Conservation (phyloP, 345 rosid genomes). For the Hibiscus syriacus region DNA sequence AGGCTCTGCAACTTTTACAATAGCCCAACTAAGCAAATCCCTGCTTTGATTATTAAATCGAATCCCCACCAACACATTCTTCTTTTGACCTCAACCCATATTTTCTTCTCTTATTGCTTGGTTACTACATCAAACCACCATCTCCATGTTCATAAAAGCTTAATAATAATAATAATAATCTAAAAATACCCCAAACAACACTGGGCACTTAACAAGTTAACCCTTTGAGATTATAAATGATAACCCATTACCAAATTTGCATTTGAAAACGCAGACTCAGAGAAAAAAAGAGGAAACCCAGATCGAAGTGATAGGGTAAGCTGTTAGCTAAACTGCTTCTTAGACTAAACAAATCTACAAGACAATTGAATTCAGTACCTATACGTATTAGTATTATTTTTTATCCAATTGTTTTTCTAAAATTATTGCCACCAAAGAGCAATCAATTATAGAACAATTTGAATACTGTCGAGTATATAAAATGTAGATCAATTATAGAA, state of each 20-base stretch:
- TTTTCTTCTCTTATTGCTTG: slow-evolving; percentile 12
- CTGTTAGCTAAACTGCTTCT: slow-evolving; percentile 6
- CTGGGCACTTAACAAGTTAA: background rate
- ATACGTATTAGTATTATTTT: too few species aligned
- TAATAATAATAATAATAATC: too few species aligned
- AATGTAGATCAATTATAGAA: too few species aligned
- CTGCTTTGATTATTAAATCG: slow-evolving; percentile 48
- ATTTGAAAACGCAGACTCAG: slow-evolving; percentile 7
- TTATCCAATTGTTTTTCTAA: background rate
- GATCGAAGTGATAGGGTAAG: background rate
- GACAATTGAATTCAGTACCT: too few species aligned
- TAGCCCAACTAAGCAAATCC: slow-evolving; percentile 72
- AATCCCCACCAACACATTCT: slow-evolving; percentile 65
- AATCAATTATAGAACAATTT: too few species aligned
- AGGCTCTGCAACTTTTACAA: slow-evolving; percentile 72
- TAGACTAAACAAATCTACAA: background rate
- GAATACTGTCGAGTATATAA: too few species aligned
- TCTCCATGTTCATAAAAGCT: too few species aligned
- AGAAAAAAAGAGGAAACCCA: slow-evolving; percentile 1
- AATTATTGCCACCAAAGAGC: slow-evolving; percentile 35
- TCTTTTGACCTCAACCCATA: slow-evolving; percentile 24
- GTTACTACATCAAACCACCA: too few species aligned
- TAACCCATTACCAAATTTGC: slow-evolving; percentile 18
- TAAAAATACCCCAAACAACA: slow-evolving; percentile 8
- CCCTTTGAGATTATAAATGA: slow-evolving; percentile 6